Conservation (phyloP, 495 filamentous ascomycete species). For the Paragyromitra xinjiangensis region DNA sequence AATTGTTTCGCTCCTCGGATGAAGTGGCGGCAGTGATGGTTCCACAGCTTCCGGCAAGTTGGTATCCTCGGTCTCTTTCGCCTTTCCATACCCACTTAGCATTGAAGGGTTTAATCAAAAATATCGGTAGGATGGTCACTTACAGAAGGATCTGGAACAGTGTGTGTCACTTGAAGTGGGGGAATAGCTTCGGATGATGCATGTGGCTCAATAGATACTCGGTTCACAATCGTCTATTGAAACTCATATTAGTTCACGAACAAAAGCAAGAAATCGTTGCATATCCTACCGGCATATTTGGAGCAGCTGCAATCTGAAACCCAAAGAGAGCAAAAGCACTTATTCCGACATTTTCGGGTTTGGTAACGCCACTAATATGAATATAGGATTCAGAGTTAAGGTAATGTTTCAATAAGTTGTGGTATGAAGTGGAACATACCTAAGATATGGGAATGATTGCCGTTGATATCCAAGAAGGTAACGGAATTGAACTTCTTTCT, state of each 20-base stretch:
- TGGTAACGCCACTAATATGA: background rate
- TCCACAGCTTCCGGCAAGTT: background rate
- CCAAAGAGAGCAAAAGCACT: background rate
- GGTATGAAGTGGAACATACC: background rate
- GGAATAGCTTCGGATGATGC: background rate
- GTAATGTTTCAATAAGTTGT: background rate
- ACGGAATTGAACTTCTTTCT: background rate
- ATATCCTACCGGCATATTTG: background rate
- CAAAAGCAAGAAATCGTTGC: background rate
- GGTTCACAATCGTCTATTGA: background rate
- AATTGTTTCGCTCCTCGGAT: background rate
- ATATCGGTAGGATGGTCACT: background rate
- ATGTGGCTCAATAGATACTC: background rate
- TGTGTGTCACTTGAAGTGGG: background rate
- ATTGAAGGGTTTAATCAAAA: background rate
- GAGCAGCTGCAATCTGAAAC: slow-evolving; percentile 1
- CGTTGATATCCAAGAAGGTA: background rate
- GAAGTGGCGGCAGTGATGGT: background rate
- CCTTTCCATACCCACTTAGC: background rate
- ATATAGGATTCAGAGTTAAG: background rate
- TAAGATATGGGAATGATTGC: background rate
- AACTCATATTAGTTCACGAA: background rate
- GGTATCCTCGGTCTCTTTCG: background rate
- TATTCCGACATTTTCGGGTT: background rate
- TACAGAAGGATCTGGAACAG: background rate